A percentile compares a stretch with the other conserved stretches of the same genome.
phyloP scores from a whole-genome alignment of 2,329 filamentous ascomycete genomes.

The Dactylellina haptotyla region DNA sequence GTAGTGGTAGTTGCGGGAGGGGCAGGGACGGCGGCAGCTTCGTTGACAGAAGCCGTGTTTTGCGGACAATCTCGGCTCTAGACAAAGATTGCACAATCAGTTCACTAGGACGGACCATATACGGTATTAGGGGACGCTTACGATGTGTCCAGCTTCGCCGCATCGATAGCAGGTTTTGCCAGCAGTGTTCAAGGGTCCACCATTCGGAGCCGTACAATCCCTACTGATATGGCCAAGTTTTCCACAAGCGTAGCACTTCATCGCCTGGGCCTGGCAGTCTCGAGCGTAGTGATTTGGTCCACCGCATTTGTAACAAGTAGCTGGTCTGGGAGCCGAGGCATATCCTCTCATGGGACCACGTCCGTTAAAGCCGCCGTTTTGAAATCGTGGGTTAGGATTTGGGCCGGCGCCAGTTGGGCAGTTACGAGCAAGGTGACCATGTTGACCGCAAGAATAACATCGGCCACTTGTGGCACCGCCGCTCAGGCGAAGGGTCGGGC shows the following conservation, averaged over 20 bases:
- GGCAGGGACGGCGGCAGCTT: constrained; percentile 62
- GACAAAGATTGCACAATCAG: neutral
- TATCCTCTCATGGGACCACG: constrained; percentile 83
- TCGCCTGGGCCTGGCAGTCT: constrained; percentile 96
- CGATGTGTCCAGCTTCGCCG: constrained; percentile 84
- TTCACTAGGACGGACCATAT: neutral
- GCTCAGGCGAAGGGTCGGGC: constrained; percentile 92
- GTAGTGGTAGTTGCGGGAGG: constrained; percentile 60
- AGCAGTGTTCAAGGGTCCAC: constrained; percentile 91
- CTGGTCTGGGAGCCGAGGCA: constrained; percentile 73
- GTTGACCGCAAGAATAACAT: constrained; percentile 96
- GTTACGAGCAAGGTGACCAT: constrained; percentile 75
- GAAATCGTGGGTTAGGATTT: constrained; percentile 68
- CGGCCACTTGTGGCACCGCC: constrained; percentile 81
- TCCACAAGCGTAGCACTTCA: constrained; percentile 98
- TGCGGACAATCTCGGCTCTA: constrained; percentile 80
- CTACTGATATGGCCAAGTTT: constrained; percentile 73
- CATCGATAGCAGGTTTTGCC: constrained; percentile 99
- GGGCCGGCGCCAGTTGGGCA: constrained; percentile 69
- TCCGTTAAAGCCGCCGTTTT: constrained; percentile 64
- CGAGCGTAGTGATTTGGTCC: constrained; percentile 97
- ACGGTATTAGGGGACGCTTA: constrained; percentile 15
- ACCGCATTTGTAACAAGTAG: constrained; percentile 79
- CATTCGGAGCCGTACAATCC: constrained; percentile 96
- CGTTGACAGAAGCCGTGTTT: constrained; percentile 68